A percentile compares a stretch with the other conserved stretches of the same genome.
phyloP scores from a whole-genome alignment of 2,329 filamentous ascomycete species.

The Diplodia sapinea region DNA sequence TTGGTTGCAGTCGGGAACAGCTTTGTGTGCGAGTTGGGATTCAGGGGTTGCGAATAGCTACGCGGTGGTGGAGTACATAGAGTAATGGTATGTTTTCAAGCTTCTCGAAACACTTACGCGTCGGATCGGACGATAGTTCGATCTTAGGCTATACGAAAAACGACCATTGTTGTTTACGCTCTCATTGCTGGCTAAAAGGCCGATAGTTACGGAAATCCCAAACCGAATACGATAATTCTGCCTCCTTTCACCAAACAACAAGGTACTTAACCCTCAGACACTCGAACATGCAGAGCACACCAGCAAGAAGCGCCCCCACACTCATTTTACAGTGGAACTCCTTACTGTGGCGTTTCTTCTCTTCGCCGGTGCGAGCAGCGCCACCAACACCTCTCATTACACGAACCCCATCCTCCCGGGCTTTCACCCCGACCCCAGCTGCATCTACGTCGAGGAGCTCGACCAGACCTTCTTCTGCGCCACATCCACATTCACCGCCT shows the following conservation, averaged over 20 bases:
- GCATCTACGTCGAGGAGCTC: slow-evolving; percentile 45
- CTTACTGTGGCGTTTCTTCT: neutral
- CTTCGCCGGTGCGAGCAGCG: neutral
- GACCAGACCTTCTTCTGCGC: slow-evolving; percentile 56
- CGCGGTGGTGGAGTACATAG: too few relatives aligned
- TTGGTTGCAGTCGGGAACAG: too few relatives aligned
- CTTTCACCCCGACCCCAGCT: slow-evolving; percentile 58
- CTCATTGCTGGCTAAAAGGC: too few relatives aligned
- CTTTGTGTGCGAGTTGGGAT: too few relatives aligned
- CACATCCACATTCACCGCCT: slow-evolving; percentile 60
- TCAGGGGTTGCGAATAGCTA: too few relatives aligned
- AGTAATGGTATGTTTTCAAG: too few relatives aligned
- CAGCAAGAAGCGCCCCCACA: neutral
- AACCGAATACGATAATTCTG: slow-evolving; percentile 8
- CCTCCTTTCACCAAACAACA: neutral
- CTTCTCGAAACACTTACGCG: too few relatives aligned
- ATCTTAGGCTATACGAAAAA: too few relatives aligned
- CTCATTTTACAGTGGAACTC: neutral
- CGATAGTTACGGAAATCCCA: neutral
- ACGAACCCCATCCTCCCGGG: slow-evolving; percentile 58
- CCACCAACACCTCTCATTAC: slow-evolving; percentile 24
- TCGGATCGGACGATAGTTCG: too few relatives aligned
- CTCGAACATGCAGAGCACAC: neutral
- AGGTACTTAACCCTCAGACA: neutral
- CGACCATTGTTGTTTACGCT: too few relatives aligned